These are phyloP conservation scores for Dactylellina haptotyla DNA, from an alignment of 2,329 filamentous ascomycete genomes.

Conservation along the genomic window DNA sequence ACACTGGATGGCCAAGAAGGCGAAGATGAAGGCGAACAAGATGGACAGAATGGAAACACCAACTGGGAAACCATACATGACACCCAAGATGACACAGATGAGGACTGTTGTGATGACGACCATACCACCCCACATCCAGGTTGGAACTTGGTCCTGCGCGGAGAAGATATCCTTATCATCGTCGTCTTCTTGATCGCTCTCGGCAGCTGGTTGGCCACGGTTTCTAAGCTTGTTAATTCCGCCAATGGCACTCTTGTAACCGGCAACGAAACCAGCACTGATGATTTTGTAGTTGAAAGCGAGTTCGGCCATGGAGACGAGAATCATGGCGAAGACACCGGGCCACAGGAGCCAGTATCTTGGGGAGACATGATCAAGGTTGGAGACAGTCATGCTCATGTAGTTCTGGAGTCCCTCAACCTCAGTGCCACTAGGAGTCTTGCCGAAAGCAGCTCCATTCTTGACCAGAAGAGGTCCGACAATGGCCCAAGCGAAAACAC, in stretches of 20 bases:
- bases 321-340: constrained; percentile 65
- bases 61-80: constrained; percentile 39
- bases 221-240: constrained; percentile 61
- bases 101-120: constrained; percentile 27
- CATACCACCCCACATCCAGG: constrained; percentile 50
- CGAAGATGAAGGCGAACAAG: constrained; percentile 65
- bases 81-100: constrained; percentile 47
- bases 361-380: constrained; percentile 62
- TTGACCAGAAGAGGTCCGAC: constrained; percentile 70
- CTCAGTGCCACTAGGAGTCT: constrained; percentile 17
- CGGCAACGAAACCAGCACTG: constrained; percentile 63
- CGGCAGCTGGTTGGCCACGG: constrained; percentile 12
- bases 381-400: constrained; percentile 47
- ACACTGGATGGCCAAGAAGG: constrained; percentile 64
- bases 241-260: constrained; percentile 65
- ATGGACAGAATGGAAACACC: constrained; percentile 63
- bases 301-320: constrained; percentile 65
- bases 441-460: constrained; percentile 61
- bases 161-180: constrained; percentile 35
- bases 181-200: not conserved
- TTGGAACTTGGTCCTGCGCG: constrained; percentile 33
- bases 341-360: constrained; percentile 68
- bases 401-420: constrained; percentile 30
- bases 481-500: constrained; percentile 68
- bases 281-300: constrained; percentile 64